Evolutionary conservation across 257 asterid species (phyloP).

Genomic region (Lycium barbarum): DNA sequence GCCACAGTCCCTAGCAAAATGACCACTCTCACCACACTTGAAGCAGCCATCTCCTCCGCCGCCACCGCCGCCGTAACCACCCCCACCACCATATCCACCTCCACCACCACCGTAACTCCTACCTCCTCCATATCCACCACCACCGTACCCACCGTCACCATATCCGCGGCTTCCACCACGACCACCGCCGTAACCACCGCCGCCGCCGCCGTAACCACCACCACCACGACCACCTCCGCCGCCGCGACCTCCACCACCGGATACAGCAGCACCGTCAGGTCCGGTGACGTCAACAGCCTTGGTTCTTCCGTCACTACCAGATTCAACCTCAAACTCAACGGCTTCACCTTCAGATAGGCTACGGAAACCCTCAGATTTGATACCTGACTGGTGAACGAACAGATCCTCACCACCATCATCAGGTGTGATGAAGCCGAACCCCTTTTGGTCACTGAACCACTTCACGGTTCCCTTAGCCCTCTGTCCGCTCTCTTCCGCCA

Average conservation of each 20-base stretch:
- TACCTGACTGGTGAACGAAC: conserved; percentile 80
- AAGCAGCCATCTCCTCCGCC: conserved; percentile 38
- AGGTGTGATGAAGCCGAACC: conserved; percentile 87
- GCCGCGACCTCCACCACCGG: conserved; percentile 50
- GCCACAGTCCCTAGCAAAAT: conserved; percentile 49
- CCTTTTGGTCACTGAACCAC: conserved; percentile 88
- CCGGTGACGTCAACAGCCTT: conserved; percentile 52
- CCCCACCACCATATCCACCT: conserved; percentile 31
- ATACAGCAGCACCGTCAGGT: conserved; percentile 45
- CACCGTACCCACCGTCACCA: conserved; percentile 35
- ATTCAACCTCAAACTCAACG: conserved; percentile 65
- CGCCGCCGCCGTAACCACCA: conserved; percentile 24
- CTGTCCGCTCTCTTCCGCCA: conserved; percentile 44
- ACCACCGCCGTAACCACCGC: conserved; percentile 38
- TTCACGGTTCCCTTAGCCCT: conserved; percentile 69
- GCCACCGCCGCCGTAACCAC: conserved; percentile 36
- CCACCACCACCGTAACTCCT: conserved; percentile 35
- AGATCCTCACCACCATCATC: conserved; percentile 82
- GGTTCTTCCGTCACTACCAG: conserved; percentile 47
- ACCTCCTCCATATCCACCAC: conserved; percentile 18
- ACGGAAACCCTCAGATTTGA: conserved; percentile 75
- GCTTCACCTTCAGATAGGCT: conserved; percentile 75
- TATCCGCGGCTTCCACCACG: conserved; percentile 28
- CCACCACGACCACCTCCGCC: conserved; percentile 30
- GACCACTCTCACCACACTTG: conserved; percentile 48